Evolutionary conservation across 2,329 filamentous ascomycete species (phyloP).

Genomic region (Rhinocladiella similis): DNA sequence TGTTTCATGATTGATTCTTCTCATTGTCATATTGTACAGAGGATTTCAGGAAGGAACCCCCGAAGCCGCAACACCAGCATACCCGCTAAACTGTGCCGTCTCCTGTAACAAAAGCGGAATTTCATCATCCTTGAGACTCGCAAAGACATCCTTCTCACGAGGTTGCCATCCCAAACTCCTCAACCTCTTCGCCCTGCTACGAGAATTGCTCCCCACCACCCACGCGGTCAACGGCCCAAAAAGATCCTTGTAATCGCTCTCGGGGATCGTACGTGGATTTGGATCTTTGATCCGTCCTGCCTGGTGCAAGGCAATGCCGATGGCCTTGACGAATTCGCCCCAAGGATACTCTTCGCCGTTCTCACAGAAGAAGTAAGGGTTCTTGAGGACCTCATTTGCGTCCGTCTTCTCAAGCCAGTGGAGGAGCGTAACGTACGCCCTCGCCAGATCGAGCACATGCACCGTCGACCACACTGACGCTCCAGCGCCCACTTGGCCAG

Average conservation of each 20-base stretch:
- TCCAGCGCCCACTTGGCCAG: slow-evolving; percentile 48
- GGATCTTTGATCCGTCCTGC: slow-evolving; percentile 41
- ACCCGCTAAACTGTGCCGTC: neutral
- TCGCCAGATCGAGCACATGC: slow-evolving; percentile 51
- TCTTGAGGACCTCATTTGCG: slow-evolving; percentile 36
- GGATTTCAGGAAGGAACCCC: neutral
- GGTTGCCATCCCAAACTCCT: slow-evolving; percentile 48
- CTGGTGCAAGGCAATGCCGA: slow-evolving; percentile 40
- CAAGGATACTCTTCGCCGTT: slow-evolving; percentile 47
- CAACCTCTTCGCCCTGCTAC: slow-evolving; percentile 47
- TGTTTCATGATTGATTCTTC: too few relatives aligned
- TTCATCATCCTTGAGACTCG: slow-evolving; percentile 46
- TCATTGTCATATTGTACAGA: too few relatives aligned
- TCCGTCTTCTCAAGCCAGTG: slow-evolving; percentile 44
- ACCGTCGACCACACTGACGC: slow-evolving; percentile 44
- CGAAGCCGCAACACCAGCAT: slow-evolving; percentile 7
- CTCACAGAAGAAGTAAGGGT: slow-evolving; percentile 55
- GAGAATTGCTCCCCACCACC: slow-evolving; percentile 45
- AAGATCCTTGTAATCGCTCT: slow-evolving; percentile 42
- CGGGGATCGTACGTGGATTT: slow-evolving; percentile 38
- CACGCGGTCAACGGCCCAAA: slow-evolving; percentile 39
- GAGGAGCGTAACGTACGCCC: slow-evolving; percentile 47
- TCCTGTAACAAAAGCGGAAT: slow-evolving; percentile 22
- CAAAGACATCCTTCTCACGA: slow-evolving; percentile 43
- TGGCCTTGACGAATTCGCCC: slow-evolving; percentile 40